phyloP scores from a whole-genome alignment of 495 filamentous ascomycete genomes.

The Parathielavia appendiculata region DNA sequence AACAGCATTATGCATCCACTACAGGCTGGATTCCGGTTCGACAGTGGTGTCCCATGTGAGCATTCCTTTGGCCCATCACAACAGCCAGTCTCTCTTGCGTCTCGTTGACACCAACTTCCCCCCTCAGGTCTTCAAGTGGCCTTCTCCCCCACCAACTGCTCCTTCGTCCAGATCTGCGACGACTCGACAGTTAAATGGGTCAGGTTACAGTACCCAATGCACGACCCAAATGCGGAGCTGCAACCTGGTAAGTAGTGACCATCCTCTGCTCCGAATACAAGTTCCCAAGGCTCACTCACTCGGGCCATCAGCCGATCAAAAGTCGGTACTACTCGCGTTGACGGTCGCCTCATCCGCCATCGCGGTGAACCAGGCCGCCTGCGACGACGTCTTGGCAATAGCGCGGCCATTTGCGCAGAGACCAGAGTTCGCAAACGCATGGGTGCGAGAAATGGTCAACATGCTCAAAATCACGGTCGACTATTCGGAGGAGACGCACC shows the following conservation, averaged over 20 bases:
- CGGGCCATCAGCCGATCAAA: constrained; percentile 33
- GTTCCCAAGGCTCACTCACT: neutral
- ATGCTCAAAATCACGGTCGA: constrained; percentile 63
- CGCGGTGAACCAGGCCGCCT: constrained; percentile 52
- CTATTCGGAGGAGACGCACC: constrained; percentile 61
- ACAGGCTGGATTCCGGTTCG: constrained; percentile 70
- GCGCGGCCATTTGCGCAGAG: constrained; percentile 47
- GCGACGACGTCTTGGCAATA: constrained; percentile 71
- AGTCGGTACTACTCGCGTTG: constrained; percentile 37
- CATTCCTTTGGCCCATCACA: neutral
- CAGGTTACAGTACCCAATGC: constrained; percentile 51
- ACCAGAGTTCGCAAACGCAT: constrained; percentile 48
- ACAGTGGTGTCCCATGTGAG: constrained; percentile 47
- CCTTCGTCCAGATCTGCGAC: constrained; percentile 57
- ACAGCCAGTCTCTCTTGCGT: neutral
- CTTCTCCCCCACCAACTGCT: constrained; percentile 70
- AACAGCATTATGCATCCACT: constrained; percentile 61
- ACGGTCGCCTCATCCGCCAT: constrained; percentile 38
- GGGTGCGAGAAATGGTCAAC: constrained; percentile 59
- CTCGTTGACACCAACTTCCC: constrained; percentile 14
- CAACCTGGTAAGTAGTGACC: constrained; percentile 38
- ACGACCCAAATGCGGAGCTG: constrained; percentile 36
- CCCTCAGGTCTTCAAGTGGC: constrained; percentile 56
- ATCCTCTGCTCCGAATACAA: neutral
- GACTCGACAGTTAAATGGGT: constrained; percentile 62